phyloP scores from a whole-genome alignment of 1,284 basidiomycete genomes.

The Anthracocystis setariae region DNA sequence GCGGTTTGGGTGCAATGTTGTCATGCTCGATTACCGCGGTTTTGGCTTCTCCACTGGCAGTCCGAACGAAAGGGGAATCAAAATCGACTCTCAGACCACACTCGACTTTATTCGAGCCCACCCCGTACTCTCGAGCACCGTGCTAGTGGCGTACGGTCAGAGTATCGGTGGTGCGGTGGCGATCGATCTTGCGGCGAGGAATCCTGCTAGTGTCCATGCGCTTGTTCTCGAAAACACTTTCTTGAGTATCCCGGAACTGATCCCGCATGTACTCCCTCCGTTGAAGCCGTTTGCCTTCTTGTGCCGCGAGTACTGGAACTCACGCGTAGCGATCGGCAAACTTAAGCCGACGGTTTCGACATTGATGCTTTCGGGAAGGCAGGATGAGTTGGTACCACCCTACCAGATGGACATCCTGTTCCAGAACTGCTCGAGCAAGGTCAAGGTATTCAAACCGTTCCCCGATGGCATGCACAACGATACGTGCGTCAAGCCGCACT shows the following conservation, averaged over 20 bases:
- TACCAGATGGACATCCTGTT: slow-evolving; percentile 84
- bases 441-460: slow-evolving; percentile 71
- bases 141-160: slow-evolving; percentile 82
- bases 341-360: slow-evolving; percentile 80
- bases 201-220: slow-evolving; percentile 76
- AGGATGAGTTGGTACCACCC: slow-evolving; percentile 85
- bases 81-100: slow-evolving; percentile 77
- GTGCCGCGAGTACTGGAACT: slow-evolving; percentile 89
- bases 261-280: slow-evolving; percentile 80
- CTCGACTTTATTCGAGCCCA: slow-evolving; percentile 82
- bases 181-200: slow-evolving; percentile 84
- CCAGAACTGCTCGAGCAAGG: slow-evolving; percentile 71
- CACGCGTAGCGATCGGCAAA: slow-evolving; percentile 75
- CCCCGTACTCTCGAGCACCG: slow-evolving; percentile 72
- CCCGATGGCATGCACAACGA: slow-evolving; percentile 75
- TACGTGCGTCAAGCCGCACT: slow-evolving; percentile 61
- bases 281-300: slow-evolving; percentile 82
- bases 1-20: slow-evolving; percentile 85
- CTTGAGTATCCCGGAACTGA: slow-evolving; percentile 62
- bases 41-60: slow-evolving; percentile 85
- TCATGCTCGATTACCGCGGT: slow-evolving; percentile 89
- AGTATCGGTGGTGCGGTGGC: slow-evolving; percentile 96
- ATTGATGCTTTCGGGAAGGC: slow-evolving; percentile 82
- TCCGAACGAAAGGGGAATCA: slow-evolving; percentile 81
- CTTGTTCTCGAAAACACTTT: slow-evolving; percentile 85